These are phyloP conservation scores for Thelonectria olida DNA, from an alignment of 2,329 filamentous ascomycete species.

Conservation along the genomic window DNA sequence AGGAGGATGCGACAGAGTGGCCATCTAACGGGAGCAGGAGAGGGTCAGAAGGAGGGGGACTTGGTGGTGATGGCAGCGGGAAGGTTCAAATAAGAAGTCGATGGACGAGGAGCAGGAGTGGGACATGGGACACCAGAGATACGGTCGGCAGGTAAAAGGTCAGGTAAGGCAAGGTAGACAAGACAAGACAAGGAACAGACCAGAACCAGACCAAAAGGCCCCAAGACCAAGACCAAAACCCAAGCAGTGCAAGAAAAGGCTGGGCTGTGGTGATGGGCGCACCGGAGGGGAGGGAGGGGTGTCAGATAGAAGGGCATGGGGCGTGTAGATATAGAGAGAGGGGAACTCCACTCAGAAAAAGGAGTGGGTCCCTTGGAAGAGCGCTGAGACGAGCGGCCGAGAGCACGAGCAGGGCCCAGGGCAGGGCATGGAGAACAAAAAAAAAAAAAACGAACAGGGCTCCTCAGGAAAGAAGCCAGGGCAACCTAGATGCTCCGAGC, in stretches of 20 bases:
- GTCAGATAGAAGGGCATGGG: not conserved
- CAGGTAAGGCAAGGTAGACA: slow-evolving; percentile 19
- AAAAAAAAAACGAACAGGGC: slow-evolving; percentile 14
- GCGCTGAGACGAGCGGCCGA: slow-evolving; percentile 37
- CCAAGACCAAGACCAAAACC: slow-evolving; percentile 19
- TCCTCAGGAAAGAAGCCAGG: not conserved
- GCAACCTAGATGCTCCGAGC: not conserved
- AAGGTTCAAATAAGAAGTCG: slow-evolving; percentile 48
- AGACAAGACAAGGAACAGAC: slow-evolving; percentile 27
- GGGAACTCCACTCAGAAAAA: slow-evolving; percentile 2
- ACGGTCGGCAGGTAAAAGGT: slow-evolving; percentile 22
- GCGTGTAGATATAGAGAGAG: slow-evolving; percentile 1
- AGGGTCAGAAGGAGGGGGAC: slow-evolving; percentile 42
- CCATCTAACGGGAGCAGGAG: slow-evolving; percentile 55
- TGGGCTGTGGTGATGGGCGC: slow-evolving; percentile 27
- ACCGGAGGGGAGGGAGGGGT: slow-evolving; percentile 29
- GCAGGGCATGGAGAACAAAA: slow-evolving; percentile 18
- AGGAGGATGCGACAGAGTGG: slow-evolving; percentile 51
- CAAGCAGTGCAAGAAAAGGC: slow-evolving; percentile 17
- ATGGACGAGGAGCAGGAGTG: slow-evolving; percentile 33
- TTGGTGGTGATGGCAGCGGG: slow-evolving; percentile 42
- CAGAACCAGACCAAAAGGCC: slow-evolving; percentile 22
- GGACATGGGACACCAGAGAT: slow-evolving; percentile 32
- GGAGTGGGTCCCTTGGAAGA: slow-evolving; percentile 8
- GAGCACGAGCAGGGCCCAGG: slow-evolving; percentile 20